phyloP scores from a whole-genome alignment of 768 basidiomycete species.

The Lyophyllum atratum region DNA sequence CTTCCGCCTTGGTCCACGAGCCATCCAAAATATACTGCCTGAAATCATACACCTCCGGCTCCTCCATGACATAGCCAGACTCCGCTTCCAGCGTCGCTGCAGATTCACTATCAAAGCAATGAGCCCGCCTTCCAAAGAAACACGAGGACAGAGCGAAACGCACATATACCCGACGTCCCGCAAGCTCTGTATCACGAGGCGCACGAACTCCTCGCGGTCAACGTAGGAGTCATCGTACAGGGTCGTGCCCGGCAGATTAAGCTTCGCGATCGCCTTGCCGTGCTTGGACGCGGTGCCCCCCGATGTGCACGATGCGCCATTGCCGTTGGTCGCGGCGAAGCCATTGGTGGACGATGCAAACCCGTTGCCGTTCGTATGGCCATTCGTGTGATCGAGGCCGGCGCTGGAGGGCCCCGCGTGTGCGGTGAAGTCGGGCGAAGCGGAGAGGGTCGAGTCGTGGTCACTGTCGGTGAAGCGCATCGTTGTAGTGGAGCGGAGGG shows the following conservation, averaged over 20 bases:
- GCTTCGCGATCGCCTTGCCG: constrained; percentile 55
- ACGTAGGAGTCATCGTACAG: constrained; percentile 80
- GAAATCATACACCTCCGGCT: constrained; percentile 76
- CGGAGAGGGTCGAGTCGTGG: constrained; percentile 44
- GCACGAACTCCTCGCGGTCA: constrained; percentile 88
- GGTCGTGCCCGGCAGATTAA: constrained; percentile 69
- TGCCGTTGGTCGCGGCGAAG: constrained; percentile 39
- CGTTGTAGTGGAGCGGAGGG: constrained; percentile 29
- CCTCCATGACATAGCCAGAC: constrained; percentile 88
- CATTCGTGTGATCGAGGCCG: constrained; percentile 42
- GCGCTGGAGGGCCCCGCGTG: constrained; percentile 57
- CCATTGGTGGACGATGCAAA: constrained; percentile 34
- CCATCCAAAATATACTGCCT: constrained; percentile 79
- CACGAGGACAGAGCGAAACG: constrained; percentile 28
- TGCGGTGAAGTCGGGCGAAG: constrained; percentile 42
- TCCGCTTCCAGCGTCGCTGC: constrained; percentile 89
- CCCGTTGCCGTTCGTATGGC: constrained; percentile 47
- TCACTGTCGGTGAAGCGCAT: constrained; percentile 59
- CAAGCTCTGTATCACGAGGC: constrained; percentile 86
- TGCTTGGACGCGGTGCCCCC: constrained; percentile 38
- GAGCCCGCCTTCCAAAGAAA: background rate
- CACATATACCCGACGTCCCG: constrained; percentile 83
- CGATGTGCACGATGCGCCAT: constrained; percentile 23
- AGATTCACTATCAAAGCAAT: constrained; percentile 62
- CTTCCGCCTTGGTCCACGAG: constrained; percentile 79